Evolutionary conservation across 805 yeast genomes (phyloP), one percentile per base, ranked within the genome.

Genomic region (Saturnispora saitoi): DNA sequence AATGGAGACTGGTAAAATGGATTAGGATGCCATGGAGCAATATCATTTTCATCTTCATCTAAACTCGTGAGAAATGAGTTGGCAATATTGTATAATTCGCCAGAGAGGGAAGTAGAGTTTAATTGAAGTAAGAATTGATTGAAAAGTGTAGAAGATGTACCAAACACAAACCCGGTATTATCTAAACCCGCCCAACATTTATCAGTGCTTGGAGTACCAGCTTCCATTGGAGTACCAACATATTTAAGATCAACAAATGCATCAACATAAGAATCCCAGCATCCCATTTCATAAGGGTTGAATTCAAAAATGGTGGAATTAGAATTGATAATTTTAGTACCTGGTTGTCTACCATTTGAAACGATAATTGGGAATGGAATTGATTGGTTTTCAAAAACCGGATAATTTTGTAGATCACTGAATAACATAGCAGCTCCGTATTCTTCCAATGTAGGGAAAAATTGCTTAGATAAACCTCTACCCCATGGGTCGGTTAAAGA

Each of bases 401-500:
- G 78, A 58, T 77, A 73, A 49, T 76, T 78, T 53, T 83, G 70
- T 39, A 87, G 67, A 43, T 78, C 74, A 14, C 77, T 68, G 66
- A 75, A 80, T 2, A 80, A 73, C 60, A 78, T 66, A 1, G 81
- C 83, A 1, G 80, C 86, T 49, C 86, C 81, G 63, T 80, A 80
- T 51, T 77, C 74, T 3, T 80, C 69, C 43, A 70, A 66, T 45
- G 75, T 73, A 3, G 73, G 82, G 71, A 90, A 79, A 53, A 87
- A 77, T 65, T 84, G 88, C 55, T 81, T 76, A 2, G 93, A 76
- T 45, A 88, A 68, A 2, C 81, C 80, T 54, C 90, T 72, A 4
- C 88, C 89, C 95, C 93, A 86, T 49, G 78, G 75, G 62, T 86
- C 95, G 2, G 91, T 82, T 29, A 86, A 55, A 7, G 85, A 70